phyloP scores from a whole-genome alignment of 164 flowering plant genomes.

The Aristolochia fimbriata region DNA sequence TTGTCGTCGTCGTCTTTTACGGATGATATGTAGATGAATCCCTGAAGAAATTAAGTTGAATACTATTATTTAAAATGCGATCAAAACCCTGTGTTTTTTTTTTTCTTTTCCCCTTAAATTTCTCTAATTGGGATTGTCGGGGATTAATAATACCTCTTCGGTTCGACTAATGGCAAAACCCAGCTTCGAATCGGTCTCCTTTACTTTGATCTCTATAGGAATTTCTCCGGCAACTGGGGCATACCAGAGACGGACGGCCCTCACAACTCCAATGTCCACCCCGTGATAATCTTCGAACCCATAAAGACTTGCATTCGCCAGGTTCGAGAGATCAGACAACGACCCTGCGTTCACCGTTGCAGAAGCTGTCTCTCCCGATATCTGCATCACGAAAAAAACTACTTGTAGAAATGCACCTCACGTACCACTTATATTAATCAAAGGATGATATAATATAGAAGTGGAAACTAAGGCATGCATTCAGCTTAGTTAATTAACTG shows the following conservation, averaged over 20 bases:
- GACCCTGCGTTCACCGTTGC: constrained; percentile 77
- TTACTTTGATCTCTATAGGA: constrained; percentile 51
- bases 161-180: constrained; percentile 93
- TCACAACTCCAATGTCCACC: constrained; percentile 86
- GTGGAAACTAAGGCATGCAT: no score
- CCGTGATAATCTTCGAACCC: constrained; percentile 99
- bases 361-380: constrained; percentile 90
- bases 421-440: no score
- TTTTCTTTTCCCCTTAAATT: not conserved
- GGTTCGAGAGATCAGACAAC: constrained; percentile 63
- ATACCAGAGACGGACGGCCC: constrained; percentile 93
- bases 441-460: no score
- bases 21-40: constrained; percentile 80
- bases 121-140: no score
- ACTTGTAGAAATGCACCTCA: no score
- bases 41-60: constrained; percentile 32
- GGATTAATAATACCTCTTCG: constrained; percentile 97
- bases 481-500: no score
- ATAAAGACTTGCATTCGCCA: constrained; percentile 72
- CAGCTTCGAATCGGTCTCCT: constrained; percentile 64
- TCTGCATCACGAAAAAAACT: constrained; percentile 25
- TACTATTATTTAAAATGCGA: no score
- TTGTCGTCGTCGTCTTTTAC: constrained; percentile 48
- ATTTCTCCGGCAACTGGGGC: constrained; percentile 69
- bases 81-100: no score